Conservation (phyloP, 192 early-diverging fungal species). For the Powellomyces hirtus region DNA sequence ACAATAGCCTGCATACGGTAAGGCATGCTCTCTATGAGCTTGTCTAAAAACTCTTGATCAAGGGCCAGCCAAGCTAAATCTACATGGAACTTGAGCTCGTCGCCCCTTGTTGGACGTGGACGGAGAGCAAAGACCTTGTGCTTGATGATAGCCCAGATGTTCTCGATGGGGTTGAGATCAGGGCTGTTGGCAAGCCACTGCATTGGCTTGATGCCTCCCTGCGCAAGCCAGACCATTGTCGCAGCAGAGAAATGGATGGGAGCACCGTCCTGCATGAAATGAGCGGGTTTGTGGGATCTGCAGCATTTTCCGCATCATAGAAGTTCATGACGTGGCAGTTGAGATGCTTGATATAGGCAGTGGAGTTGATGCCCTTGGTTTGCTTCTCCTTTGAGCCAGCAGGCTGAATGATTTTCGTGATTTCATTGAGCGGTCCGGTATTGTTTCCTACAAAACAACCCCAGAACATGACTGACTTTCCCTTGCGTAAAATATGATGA, state of each 20-base stretch:
- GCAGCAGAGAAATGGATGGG: not conserved
- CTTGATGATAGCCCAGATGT: conserved; percentile 6
- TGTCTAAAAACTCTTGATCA: not conserved
- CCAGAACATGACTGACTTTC: not conserved
- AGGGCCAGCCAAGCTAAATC: not conserved
- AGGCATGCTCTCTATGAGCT: not conserved
- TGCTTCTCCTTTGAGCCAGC: too few species aligned
- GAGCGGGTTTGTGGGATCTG: not conserved
- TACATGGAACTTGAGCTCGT: not conserved
- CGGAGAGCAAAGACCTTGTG: not conserved
- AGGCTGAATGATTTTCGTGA: not conserved
- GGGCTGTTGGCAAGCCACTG: conserved; percentile 5
- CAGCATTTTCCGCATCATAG: too few species aligned
- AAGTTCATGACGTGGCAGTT: too few species aligned
- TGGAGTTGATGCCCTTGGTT: too few species aligned
- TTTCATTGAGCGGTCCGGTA: not conserved
- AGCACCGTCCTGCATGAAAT: not conserved
- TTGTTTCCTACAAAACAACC: not conserved
- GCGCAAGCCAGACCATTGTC: not conserved
- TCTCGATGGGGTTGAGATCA: conserved; percentile 22
- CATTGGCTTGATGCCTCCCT: not conserved
- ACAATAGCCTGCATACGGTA: not conserved
- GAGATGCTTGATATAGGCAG: too few species aligned
- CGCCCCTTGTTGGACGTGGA: conserved; percentile 6
- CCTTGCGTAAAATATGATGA: not conserved